Conservation (phyloP, 345 rosid species). For the Camelina neglecta region DNA sequence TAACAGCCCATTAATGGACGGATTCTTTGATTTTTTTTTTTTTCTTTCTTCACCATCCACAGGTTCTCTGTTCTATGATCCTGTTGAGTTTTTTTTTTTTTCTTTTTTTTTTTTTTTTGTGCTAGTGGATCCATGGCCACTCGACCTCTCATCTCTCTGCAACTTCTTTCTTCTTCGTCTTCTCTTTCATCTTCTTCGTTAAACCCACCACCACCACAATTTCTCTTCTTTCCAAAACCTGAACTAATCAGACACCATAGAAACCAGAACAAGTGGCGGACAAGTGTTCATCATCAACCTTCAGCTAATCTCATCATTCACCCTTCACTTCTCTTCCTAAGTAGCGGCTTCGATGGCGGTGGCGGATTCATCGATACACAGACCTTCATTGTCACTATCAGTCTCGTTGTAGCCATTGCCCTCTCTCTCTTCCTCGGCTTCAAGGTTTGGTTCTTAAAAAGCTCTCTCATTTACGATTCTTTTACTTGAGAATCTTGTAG, state of each 20-base stretch:
- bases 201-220: conserved; percentile 5
- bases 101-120: neutral
- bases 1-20: neutral
- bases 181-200: conserved; percentile 42
- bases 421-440: conserved; percentile 85
- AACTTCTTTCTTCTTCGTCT: conserved; percentile 17
- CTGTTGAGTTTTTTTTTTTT: neutral
- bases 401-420: conserved; percentile 81
- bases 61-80: neutral
- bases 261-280: conserved; percentile 37
- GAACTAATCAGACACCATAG: conserved; percentile 15
- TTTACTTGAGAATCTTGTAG: neutral
- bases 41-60: conserved; percentile 34
- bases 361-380: conserved; percentile 64
- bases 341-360: conserved; percentile 58
- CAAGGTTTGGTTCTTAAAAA: conserved; percentile 50
- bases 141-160: conserved; percentile 36
- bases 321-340: conserved; percentile 58
- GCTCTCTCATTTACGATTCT: neutral
- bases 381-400: conserved; percentile 67
- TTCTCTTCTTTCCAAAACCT: conserved; percentile 31
- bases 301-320: conserved; percentile 53
- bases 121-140: conserved; percentile 62
- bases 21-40: neutral
- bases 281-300: conserved; percentile 39